Conservation (phyloP, 2,329 filamentous ascomycete species). For the Fusarium haematococcum region DNA sequence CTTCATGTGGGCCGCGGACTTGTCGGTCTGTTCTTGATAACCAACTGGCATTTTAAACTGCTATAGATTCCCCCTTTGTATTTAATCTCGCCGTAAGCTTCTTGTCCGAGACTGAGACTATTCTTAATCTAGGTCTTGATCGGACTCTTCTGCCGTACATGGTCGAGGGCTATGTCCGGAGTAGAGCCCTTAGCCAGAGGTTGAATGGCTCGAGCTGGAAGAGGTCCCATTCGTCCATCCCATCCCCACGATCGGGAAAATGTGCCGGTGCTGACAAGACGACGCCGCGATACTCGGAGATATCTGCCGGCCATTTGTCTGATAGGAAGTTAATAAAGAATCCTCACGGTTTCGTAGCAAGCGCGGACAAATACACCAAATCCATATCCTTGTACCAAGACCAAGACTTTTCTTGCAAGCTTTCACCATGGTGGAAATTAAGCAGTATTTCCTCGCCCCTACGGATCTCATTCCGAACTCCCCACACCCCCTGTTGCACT, state of each 20-base stretch:
- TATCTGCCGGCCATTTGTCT: neutral
- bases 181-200: neutral
- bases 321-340: neutral
- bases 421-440: constrained; percentile 43
- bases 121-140: neutral
- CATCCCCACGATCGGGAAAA: neutral
- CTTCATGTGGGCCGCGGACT: neutral
- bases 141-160: neutral
- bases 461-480: constrained; percentile 63
- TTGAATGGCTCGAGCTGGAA: neutral
- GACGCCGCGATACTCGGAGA: neutral
- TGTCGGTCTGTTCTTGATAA: neutral
- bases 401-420: neutral
- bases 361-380: neutral
- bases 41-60: neutral
- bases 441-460: constrained; percentile 54
- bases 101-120: neutral
- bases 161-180: neutral
- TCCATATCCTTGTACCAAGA: neutral
- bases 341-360: neutral
- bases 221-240: neutral
- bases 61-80: neutral
- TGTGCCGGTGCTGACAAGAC: neutral
- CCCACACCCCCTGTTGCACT: constrained; percentile 64
- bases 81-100: neutral